Evolutionary conservation across 2,329 filamentous ascomycete genomes (phyloP), one percentile per base, ranked within the genome.

Genomic region (Cladosporium sp.): DNA sequence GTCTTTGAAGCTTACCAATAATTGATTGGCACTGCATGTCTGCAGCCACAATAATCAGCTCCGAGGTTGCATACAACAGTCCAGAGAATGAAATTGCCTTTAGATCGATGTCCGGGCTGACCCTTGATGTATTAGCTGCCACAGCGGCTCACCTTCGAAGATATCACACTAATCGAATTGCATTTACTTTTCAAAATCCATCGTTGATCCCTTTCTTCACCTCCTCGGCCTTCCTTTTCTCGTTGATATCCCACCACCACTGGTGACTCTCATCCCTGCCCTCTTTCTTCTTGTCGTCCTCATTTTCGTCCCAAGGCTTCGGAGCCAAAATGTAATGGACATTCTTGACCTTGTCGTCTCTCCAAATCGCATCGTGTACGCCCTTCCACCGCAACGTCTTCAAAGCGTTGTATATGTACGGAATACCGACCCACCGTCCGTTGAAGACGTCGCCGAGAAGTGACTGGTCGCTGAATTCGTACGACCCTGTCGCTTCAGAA

Each of bases 301-400:
- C 60, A 48, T 66, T 70, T 65, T 83, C 79, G 54, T 84, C 78
- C 81, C 81, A 84, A 3, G 81, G 81, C 68, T 84, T 84, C 27
- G 80, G 80, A 44, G 72, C 77, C 50, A 84, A 61, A 37, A 84
- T 78, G 58, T 81, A 84, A 63, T 84, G 81, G 9, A 84, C 69
- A 57, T 83, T 84, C 69, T 83, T 83, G 17, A 84, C 78, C 57
- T 74, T 63, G 15, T 78, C 74, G 55, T 84, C 80, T 52, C 73
- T 68, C 81, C 81, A 84, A 50, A 84, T 83, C 22, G 71, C 67
- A 56, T 77, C 70, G 59, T 83, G 80, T 50, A 82, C 77, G 7
- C 74, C 75, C 56, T 77, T 65, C 69, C 71, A 75, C 49, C 80
- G 66, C 63, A 83, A 52, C n/a, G 80, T 80, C 69, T 81, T 82